These are phyloP conservation scores for Aspergillus egyptiacus DNA, from an alignment of 495 filamentous ascomycete species.

Conservation along the genomic window DNA sequence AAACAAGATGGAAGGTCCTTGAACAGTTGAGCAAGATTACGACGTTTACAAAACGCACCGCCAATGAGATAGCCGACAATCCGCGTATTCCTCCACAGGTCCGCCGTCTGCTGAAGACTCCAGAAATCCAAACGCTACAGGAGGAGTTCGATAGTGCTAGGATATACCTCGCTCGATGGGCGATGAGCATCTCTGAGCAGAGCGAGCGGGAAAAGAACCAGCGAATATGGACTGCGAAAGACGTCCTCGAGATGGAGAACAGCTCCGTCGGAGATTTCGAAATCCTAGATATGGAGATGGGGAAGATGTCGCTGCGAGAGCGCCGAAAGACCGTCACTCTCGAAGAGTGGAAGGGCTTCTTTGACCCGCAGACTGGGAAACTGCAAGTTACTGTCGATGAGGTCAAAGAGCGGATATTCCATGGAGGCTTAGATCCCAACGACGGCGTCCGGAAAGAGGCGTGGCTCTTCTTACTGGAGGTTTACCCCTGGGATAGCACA, in stretches of 20 bases:
- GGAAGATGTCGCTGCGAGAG: constrained; percentile 62
- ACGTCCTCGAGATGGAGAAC: constrained; percentile 89
- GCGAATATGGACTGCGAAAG: constrained; percentile 86
- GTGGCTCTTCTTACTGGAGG: constrained; percentile 89
- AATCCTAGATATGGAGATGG: constrained; percentile 76
- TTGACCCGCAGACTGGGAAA: constrained; percentile 66
- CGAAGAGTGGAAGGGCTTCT: constrained; percentile 83
- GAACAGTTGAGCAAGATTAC: constrained; percentile 96
- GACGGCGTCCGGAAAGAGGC: constrained; percentile 93
- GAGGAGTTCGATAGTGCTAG: constrained; percentile 96
- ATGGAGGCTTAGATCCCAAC: constrained; percentile 82
- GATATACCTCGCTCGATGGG: constrained; percentile 91
- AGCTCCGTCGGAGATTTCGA: constrained; percentile 94
- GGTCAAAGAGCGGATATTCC: constrained; percentile 93
- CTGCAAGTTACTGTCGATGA: constrained; percentile 78
- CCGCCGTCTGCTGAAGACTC: constrained; percentile 76
- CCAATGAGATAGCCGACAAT: constrained; percentile 85
- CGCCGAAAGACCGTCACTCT: constrained; percentile 69
- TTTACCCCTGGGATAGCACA: constrained; percentile 85
- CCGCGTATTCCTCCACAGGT: constrained; percentile 83
- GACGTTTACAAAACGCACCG: constrained; percentile 86
- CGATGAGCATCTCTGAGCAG: constrained; percentile 97
- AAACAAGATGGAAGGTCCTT: constrained; percentile 90
- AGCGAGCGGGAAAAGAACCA: constrained; percentile 77
- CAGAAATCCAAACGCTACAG: constrained; percentile 89